Evolutionary conservation across 2,329 filamentous ascomycete species (phyloP).

Genomic region (Colletotrichum nymphaeae): DNA sequence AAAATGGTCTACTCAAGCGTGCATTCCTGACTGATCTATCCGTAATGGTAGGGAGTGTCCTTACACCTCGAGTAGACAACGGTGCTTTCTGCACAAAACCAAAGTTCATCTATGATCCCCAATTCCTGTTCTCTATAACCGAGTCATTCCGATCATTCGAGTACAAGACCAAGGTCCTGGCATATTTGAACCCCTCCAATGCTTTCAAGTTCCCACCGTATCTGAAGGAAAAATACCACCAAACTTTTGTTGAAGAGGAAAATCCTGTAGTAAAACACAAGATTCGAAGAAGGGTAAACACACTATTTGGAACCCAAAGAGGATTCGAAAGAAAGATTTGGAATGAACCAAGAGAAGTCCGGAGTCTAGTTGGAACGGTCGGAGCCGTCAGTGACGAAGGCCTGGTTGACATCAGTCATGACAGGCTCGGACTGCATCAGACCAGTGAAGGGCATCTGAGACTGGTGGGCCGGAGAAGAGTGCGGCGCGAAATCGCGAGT

Average conservation of each 20-base stretch:
- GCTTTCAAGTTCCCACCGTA: neutral
- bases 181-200: neutral
- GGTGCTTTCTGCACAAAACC: constrained; percentile 19
- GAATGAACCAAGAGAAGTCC: neutral
- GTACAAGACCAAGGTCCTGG: neutral
- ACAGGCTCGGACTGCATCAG: constrained; percentile 31
- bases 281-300: constrained; percentile 8
- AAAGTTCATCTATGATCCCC: constrained; percentile 12
- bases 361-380: neutral
- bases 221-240: constrained; percentile 13
- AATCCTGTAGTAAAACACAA: neutral
- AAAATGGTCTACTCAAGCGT: constrained; percentile 20
- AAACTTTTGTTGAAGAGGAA: constrained; percentile 1
- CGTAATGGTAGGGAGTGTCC: neutral
- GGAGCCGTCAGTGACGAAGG: neutral
- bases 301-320: neutral
- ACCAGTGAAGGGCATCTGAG: neutral
- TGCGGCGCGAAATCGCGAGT: constrained; percentile 17
- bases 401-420: constrained; percentile 8
- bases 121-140: constrained; percentile 4
- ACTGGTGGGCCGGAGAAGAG: constrained; percentile 12
- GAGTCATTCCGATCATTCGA: constrained; percentile 6
- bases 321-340: neutral
- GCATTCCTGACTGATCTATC: constrained; percentile 22
- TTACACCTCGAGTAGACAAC: constrained; percentile 14